phyloP scores from a whole-genome alignment of 345 rosid species.

The Isatis tinctoria region DNA sequence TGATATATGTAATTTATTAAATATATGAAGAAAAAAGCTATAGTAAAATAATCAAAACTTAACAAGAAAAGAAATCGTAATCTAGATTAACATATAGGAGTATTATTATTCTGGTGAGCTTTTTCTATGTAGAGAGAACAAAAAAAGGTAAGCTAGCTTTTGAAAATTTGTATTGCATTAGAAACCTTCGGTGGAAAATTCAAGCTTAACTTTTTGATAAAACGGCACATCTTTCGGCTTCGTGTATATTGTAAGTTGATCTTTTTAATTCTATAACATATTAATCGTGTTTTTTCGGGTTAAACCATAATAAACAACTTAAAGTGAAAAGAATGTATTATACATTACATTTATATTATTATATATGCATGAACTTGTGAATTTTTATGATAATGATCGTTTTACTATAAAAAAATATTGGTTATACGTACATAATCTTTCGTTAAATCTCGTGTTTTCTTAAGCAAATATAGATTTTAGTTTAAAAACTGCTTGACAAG shows the following conservation, averaged over 20 bases:
- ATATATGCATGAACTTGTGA: neutral
- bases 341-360: neutral
- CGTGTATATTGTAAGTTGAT: neutral
- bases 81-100: neutral
- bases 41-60: neutral
- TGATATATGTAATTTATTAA: neutral
- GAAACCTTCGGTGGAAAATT: conserved; percentile 20
- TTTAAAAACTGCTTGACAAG: neutral
- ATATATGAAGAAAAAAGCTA: neutral
- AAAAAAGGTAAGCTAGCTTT: conserved; percentile 5
- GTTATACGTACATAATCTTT: neutral
- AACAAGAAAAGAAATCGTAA: neutral
- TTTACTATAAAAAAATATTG: neutral
- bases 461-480: neutral
- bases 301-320: neutral
- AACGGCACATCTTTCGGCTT: conserved; percentile 30
- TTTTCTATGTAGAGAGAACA: neutral
- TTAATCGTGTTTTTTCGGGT: conserved; percentile 16
- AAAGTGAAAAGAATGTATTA: neutral
- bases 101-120: neutral
- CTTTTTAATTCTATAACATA: neutral
- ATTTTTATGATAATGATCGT: neutral
- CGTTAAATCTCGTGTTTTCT: neutral
- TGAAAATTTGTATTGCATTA: neutral
- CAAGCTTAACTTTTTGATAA: conserved; percentile 11